These are phyloP conservation scores for Thymus quinquecostatus DNA, from an alignment of 257 asterid genomes.

Conservation along the genomic window DNA sequence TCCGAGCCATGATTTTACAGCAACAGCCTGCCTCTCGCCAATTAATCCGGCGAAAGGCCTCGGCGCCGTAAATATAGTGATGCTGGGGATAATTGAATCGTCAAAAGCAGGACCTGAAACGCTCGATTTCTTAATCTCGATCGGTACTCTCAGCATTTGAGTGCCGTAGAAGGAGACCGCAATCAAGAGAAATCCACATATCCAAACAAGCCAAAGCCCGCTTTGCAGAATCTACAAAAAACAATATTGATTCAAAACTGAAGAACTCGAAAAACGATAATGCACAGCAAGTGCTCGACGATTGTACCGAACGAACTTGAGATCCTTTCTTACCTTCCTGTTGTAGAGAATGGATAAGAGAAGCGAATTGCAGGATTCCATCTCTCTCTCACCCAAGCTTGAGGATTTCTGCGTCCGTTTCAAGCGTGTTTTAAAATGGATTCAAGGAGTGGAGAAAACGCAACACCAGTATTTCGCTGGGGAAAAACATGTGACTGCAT, in stretches of 20 bases:
- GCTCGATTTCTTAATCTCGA: constrained; percentile 37
- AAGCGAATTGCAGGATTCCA: constrained; percentile 40
- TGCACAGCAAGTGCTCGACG: constrained; percentile 17
- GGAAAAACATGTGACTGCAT: constrained; percentile 38
- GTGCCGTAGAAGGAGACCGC: constrained; percentile 71
- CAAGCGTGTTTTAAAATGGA: constrained; percentile 14
- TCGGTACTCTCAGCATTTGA: constrained; percentile 49
- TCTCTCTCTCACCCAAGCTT: constrained; percentile 24
- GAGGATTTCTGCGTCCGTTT: not conserved
- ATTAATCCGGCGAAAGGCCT: constrained; percentile 63
- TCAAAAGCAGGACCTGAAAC: constrained; percentile 32
- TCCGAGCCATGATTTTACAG: constrained; percentile 91
- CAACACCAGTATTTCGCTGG: constrained; percentile 30
- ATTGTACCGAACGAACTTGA: constrained; percentile 21
- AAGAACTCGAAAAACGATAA: not conserved
- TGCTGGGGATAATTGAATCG: constrained; percentile 50
- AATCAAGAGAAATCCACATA: constrained; percentile 72
- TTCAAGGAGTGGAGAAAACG: constrained; percentile 40
- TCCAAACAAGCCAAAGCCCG: constrained; percentile 81
- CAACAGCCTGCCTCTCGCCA: constrained; percentile 75
- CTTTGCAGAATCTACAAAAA: constrained; percentile 56
- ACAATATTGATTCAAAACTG: not conserved
- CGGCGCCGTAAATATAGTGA: constrained; percentile 81
- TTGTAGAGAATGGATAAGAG: constrained; percentile 37
- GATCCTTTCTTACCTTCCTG: constrained; percentile 53